Evolutionary conservation across 495 filamentous ascomycete species (phyloP), one percentile per base, ranked within the genome.

Genomic region (Neurospora sp.): DNA sequence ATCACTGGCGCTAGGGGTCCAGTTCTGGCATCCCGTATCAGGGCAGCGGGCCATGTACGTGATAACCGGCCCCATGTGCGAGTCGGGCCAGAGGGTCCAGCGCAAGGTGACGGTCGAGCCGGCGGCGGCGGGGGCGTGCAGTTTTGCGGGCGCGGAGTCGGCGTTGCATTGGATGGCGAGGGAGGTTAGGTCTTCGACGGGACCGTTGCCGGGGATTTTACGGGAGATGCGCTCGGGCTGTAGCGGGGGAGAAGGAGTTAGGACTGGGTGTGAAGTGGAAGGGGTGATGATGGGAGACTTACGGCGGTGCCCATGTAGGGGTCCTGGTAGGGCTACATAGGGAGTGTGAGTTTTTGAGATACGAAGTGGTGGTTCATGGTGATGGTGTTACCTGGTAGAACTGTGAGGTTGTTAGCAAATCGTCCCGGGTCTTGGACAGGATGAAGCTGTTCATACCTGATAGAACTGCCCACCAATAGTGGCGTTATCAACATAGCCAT

Each of bases 31-130:
- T 66, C 89, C 85, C 12, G 85, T 76, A 71, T 81, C 87, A 39
- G 88, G 84, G 81, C 90, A 92, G 75, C 88, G 86, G 72, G 90
- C 90, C 75, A 92, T 78, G 81, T 91, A 91, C 70, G 86, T 88
- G 75, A 92, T 86, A 69, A 92, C 86, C 2, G 90, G 90, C 9
- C 91, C 91, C 75, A 89, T 84, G 77, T 91, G 90, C 42, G 81
- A 84, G 20, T 83, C 82, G 9, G 90, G 90, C 89, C 89, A 92
- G 2, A 82, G 59, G 5, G 87, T 89, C 90, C 90, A 92, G 74
- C 88, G 86, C 16, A 93, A 82, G 70, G 85, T 85, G 62, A 91
- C 86, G 3, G 78, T 81, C 31, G 84, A 85, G 71, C 89, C 89
- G 40, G 89, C 89, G 54, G 83, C 81, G 23, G 86, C 85, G 23